A percentile compares a stretch with the other conserved stretches of the same genome.
Conservation (phyloP, 2,329 filamentous ascomycete genomes). For the Dactylellina drechsleri region DNA sequence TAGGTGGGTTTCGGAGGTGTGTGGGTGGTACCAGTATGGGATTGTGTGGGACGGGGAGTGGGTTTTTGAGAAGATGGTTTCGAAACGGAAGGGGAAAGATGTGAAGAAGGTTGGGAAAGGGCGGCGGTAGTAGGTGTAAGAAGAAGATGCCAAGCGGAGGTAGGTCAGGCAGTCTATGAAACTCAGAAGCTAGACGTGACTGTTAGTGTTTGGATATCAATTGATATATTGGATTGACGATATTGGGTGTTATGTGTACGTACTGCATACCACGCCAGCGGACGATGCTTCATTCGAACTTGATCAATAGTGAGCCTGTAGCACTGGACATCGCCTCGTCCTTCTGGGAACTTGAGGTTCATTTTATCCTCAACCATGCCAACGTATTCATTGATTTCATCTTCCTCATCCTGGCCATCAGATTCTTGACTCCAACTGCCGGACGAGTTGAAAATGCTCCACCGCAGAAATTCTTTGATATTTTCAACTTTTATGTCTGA, state of each 20-base stretch:
- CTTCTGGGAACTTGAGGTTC: constrained; percentile 65
- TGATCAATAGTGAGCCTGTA: constrained; percentile 70
- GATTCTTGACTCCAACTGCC: constrained; percentile 60
- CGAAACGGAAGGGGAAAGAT: constrained; percentile 69
- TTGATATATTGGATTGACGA: not conserved
- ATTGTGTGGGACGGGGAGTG: constrained; percentile 21
- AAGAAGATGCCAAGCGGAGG: constrained; percentile 62
- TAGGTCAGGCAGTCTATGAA: constrained; percentile 61
- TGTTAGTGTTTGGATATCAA: constrained; percentile 17
- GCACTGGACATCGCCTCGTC: constrained; percentile 67
- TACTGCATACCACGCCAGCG: constrained; percentile 70
- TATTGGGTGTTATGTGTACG: constrained; percentile 51
- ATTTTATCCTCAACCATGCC: constrained; percentile 66
- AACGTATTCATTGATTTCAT: constrained; percentile 68
- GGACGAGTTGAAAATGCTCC: constrained; percentile 69
- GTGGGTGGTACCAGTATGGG: constrained; percentile 66
- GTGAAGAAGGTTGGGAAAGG: constrained; percentile 61
- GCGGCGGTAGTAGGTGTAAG: constrained; percentile 66
- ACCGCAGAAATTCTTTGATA: constrained; percentile 71
- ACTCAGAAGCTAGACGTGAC: constrained; percentile 55
- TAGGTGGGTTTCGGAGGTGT: constrained; percentile 69
- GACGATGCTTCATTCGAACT: constrained; percentile 69
- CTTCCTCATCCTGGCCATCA: constrained; percentile 56
- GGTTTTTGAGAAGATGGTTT: constrained; percentile 63
- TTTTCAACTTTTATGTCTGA: constrained; percentile 70